Evolutionary conservation across 768 basidiomycete genomes (phyloP), one percentile per base, ranked within the genome.

Genomic region (Tremella mesenterica): DNA sequence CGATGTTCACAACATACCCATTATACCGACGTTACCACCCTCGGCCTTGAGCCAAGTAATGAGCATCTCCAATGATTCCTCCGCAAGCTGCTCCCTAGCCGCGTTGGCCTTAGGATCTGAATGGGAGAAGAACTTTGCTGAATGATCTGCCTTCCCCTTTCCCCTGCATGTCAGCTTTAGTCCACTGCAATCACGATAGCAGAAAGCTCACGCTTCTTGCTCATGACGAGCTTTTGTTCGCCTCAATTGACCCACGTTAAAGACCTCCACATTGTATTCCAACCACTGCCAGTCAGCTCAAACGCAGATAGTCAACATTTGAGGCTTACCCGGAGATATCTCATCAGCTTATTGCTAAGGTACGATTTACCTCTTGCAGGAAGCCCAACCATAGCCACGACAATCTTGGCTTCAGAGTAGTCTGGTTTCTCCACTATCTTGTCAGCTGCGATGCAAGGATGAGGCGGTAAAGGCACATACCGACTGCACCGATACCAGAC

Each of bases 291-390:
- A 21, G 27, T 48, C 28, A 54, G 61, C 47, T 28, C 50, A 39
- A 4, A 13, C 21, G 23, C 8, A n/a, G 13, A 3, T 48, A 1
- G 45, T 25, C 12, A n/a, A 16, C 8, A 14, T 7, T 9, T 1
- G 28, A 21, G 18, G 71, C 80, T 59, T 59, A 89, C 93, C 74
- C 88, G 86, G 36, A 99, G 79, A 72, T 99, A 99, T 55, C 92
- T 82, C 85, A 83, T 90, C 57, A 99, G 81, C 76, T 93, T 97
- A 75, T 99, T 99, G 72, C 88, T 91, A 55, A 99, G 81, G 74
- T 96, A 99, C 1, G 92, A 96, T 76, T 99, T 99, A 16, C 95
- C 95, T 53, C 95, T 80, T 2, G 95, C 95, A n/a, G 95, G 95
- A 39, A 99, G 75, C 26, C 95, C 95, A 55, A 97, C 93, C 88